phyloP scores from a whole-genome alignment of 768 basidiomycete genomes.

The Punctularia strigosozonata region DNA sequence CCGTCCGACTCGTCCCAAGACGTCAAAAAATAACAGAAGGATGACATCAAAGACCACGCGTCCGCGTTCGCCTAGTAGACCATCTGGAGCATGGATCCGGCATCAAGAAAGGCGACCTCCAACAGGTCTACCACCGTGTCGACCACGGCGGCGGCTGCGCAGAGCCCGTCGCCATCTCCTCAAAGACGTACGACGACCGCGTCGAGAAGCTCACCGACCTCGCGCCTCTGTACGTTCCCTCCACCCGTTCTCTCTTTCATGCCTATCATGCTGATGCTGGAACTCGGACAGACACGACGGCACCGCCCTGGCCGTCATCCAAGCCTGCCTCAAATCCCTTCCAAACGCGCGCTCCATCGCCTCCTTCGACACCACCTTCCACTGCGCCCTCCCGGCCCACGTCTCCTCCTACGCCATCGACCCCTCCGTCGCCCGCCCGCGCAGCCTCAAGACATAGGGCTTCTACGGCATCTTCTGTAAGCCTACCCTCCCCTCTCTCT shows the following conservation, averaged over 20 bases:
- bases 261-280: conserved; percentile 3
- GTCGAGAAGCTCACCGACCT: conserved; percentile 68
- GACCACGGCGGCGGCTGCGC: conserved; percentile 80
- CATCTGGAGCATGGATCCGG: conserved; percentile 28
- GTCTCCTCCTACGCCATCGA: conserved; percentile 75
- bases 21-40: conserved; percentile 24
- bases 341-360: conserved; percentile 66
- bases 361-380: conserved; percentile 84
- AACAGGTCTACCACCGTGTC: conserved; percentile 57
- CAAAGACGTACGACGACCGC: conserved; percentile 58
- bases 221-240: conserved; percentile 56
- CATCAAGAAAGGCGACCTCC: conserved; percentile 32
- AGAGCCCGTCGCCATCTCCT: conserved; percentile 54
- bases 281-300: conserved; percentile 40
- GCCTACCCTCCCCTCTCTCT: conserved; percentile 12
- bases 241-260: neutral
- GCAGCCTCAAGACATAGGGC: conserved; percentile 79
- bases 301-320: conserved; percentile 46
- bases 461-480: conserved; percentile 78
- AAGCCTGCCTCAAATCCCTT: conserved; percentile 46
- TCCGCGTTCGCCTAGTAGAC: conserved; percentile 48
- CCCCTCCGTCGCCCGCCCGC: conserved; percentile 43
- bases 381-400: conserved; percentile 62
- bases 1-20: conserved; percentile 16
- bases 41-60: conserved; percentile 41